Evolutionary conservation across 441 rosid genomes (phyloP), one percentile per base, ranked within the genome.

Genomic region (Macaranga tanarius): DNA sequence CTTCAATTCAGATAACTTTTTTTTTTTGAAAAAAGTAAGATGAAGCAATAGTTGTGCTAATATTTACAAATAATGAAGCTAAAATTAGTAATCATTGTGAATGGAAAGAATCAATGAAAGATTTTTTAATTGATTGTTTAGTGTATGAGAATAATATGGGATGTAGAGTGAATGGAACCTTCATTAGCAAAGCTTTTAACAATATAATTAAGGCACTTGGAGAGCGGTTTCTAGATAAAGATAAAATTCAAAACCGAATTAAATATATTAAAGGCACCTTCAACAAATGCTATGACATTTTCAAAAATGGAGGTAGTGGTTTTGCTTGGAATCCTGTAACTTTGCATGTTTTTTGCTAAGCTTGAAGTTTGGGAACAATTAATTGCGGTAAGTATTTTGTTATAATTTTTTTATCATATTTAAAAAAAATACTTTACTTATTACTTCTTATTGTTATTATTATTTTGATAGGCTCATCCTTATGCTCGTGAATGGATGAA

Each of bases 201-300:
- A 34, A 31, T 15, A 61, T 61, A 8, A 20, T 61, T 31, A 62
- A 38, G 13, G 47, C 10, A 2, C 16, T 62, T 5, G 47, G 47
- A 16, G 47, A 62, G 13, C 25, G 47, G 2, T 62, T 62, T 62
- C 47, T 62, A 31, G 48, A 34, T n/a, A 62, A 62, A 34, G 47
- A 17, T 5, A 62, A 62, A 31, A 38, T 62, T 31, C 20, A 31
- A 3, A 19, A 17, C 17, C 34, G 54, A 50, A 50, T 50, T 50
- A 50, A 50, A 7, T 50, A 50, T 50, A 50, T 50, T 2, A 50
- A 50, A 62, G 17, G 47, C 5, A 7, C 47, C 2, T 31, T 31
- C 9, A 62, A 34, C 31, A 38, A 62, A 17, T 62, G 65, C 13
- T 62, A 62, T 62, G 66, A 62, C 28, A 31, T 62, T 7, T 62